phyloP scores from a whole-genome alignment of 2,329 filamentous ascomycete genomes.

The Bipolaris bicolor region DNA sequence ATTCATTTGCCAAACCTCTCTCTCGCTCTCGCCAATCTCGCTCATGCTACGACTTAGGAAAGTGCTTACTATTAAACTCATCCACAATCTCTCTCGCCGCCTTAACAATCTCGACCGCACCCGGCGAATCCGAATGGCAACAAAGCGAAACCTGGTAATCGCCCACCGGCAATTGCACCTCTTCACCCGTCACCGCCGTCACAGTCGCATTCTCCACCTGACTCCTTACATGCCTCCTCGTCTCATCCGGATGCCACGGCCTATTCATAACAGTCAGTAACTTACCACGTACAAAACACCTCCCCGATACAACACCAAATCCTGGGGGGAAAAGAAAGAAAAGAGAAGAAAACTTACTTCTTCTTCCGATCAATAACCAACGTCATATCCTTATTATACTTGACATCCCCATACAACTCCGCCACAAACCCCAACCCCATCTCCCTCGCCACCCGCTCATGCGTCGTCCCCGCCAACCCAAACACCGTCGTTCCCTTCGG shows the following conservation, averaged over 20 bases:
- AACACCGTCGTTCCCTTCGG: slow-evolving; percentile 60
- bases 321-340: too few species aligned
- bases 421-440: slow-evolving; percentile 60
- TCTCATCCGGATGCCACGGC: slow-evolving; percentile 53
- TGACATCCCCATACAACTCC: slow-evolving; percentile 63
- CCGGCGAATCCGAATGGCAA: slow-evolving; percentile 55
- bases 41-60: slow-evolving; percentile 4
- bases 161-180: slow-evolving; percentile 50
- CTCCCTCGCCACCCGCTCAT: slow-evolving; percentile 61
- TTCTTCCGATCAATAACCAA: slow-evolving; percentile 65
- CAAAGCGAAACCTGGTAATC: slow-evolving; percentile 53
- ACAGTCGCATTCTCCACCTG: slow-evolving; percentile 52
- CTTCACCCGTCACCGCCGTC: slow-evolving; percentile 51
- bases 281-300: too few species aligned
- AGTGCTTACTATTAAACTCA: slow-evolving; percentile 46
- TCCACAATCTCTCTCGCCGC: slow-evolving; percentile 52
- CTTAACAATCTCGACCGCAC: slow-evolving; percentile 53
- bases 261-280: slow-evolving; percentile 20
- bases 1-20: background rate
- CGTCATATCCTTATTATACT: slow-evolving; percentile 58
- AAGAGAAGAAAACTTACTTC: slow-evolving; percentile 46
- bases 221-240: slow-evolving; percentile 48
- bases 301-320: too few species aligned
- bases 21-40: background rate
- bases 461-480: slow-evolving; percentile 61